Base-by-base conservation (phyloP, 1,139 yeast species). In the Candida buenavistaensis region DNA sequence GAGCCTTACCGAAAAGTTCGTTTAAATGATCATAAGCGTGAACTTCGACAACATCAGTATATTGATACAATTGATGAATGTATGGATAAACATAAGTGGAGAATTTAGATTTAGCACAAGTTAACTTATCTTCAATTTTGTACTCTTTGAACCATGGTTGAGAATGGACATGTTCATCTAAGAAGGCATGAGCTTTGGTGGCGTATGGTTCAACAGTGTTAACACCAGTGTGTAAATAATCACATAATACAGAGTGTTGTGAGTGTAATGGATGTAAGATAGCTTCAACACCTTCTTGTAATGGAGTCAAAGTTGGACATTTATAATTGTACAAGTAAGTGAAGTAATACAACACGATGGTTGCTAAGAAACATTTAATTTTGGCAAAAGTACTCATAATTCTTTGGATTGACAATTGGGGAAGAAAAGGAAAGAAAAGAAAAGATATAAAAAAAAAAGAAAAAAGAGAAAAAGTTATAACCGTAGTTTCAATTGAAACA, bases 201-300 rank as follows among this genome's bases (percentile, higher is more conserved):
- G 55, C 43, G 44, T 67, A 68, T 23, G 75, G 75, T 37, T 54
- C 47, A 11, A 58, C 54, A 38, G 46, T 54, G 24, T 44, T 43
- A 31, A 57, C 54, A 17, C 66, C 68, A 32, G 49, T 49, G 45
- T 55, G 49, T 46, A 69, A 61, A 2, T 50, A 57, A 23, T 55
- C 63, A 52, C 76, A 70, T 30, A 65, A 51, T n/a, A 30, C 31
- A 11, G 40, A 37, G 34, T 54, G 54, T 45, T 42, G 45, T 17
- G 52, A 52, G 47, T 67, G 72, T 42, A 68, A 59, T 34, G 76
- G 75, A 45, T 68, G 73, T 46, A 65, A 52, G 33, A 64, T 56
- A 14, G 43, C 33, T 34, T 57, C 51, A 39, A 52, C 53, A 22
- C 52, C 56, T 37, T 60, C 57, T 17, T 62, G 52, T 12, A 62